Base-by-base conservation (phyloP, 2,329 filamentous ascomycete genomes). In the Ceratocystis papillata region DNA sequence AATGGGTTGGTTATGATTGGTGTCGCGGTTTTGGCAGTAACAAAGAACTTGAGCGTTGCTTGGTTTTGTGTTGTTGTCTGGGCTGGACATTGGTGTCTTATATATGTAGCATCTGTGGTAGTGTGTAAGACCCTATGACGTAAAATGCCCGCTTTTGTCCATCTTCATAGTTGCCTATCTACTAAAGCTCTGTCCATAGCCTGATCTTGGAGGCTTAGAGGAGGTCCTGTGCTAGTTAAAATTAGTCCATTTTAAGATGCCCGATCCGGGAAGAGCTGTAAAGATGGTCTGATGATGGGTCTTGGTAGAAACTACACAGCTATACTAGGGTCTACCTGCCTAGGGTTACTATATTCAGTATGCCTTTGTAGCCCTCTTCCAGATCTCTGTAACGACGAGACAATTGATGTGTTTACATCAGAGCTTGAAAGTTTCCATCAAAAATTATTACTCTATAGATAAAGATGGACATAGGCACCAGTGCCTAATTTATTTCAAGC, bases 101-200 rank as follows among this genome's bases (percentile, higher is more conserved):
- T 37, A 59, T 59, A 59, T 8, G 33, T n/a, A 37, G 3, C 28
- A 8, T 10, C 28, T 28, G 48, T 41, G 37, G 37, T 41, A 15
- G 10, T 41, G 37, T 41, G 37, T 59, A 59, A 59, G 55, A 59
- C 55, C 33, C 33, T 59, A 59, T 59, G 55, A 59, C 55, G 55
- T 59, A 59, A 59, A 30, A 10, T n/a, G 12, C 33, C 55, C 55
- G 28, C 55, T 20, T 59, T 59, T 59, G 55, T 20, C 17, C 20
- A n/a, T 37, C 53, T 57, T 57, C 33, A 37, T 12, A 37, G 8
- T 37, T 37, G 33, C 33, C 53, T 33, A 17, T 33, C 33, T 30
- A n/a, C 22, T 7, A 28, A 59, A 59, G 28, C 55, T 37, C 12
- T 59, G 55, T 0, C 22, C 28, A 28, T 17, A 37, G n/a, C 33